Percentiles rank a stretch among this genome's conserved stretches.
These are phyloP conservation scores for Aegle marmelos DNA, from an alignment of 345 rosid species.

Conservation along the genomic window DNA sequence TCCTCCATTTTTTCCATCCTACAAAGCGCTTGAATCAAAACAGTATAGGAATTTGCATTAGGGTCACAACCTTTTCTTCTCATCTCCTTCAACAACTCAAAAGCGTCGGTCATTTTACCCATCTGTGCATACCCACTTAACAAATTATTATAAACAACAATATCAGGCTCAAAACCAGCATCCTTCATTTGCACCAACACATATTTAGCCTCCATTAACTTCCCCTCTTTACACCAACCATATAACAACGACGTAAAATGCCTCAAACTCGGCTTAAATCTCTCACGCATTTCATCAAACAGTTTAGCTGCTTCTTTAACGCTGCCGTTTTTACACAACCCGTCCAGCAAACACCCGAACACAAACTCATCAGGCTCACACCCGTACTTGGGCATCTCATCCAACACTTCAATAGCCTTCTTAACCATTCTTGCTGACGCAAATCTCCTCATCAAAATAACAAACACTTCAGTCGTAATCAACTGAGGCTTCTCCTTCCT, in stretches of 20 bases:
- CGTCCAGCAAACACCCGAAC: conserved; percentile 79
- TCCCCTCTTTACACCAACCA: conserved; percentile 96
- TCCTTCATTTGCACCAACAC: conserved; percentile 85
- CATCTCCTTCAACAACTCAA: conserved; percentile 79
- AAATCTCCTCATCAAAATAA: conserved; percentile 70
- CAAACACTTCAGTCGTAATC: conserved; percentile 68
- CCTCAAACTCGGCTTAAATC: conserved; percentile 49
- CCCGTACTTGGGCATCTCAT: conserved; percentile 90
- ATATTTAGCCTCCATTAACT: conserved; percentile 81
- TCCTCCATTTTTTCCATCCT: conserved; percentile 69
- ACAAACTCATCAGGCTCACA: conserved; percentile 70
- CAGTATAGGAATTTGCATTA: conserved; percentile 59
- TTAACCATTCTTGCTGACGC: conserved; percentile 67
- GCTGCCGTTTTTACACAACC: conserved; percentile 71
- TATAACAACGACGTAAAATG: conserved; percentile 70
- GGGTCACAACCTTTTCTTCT: conserved; percentile 62
- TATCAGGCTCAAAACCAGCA: conserved; percentile 74
- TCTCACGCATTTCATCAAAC: conserved; percentile 69
- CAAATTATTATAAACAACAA: conserved; percentile 75
- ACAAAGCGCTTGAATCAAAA: conserved; percentile 73
- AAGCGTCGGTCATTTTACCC: conserved; percentile 73
- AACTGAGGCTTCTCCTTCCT: conserved; percentile 65
- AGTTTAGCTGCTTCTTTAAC: conserved; percentile 86
- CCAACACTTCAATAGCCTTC: conserved; percentile 85
- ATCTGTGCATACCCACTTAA: conserved; percentile 58